A percentile compares a stretch with the other conserved stretches of the same genome.
Evolutionary conservation across 2,329 filamentous ascomycete species (phyloP).

Genomic region (Pyricularia sp.): DNA sequence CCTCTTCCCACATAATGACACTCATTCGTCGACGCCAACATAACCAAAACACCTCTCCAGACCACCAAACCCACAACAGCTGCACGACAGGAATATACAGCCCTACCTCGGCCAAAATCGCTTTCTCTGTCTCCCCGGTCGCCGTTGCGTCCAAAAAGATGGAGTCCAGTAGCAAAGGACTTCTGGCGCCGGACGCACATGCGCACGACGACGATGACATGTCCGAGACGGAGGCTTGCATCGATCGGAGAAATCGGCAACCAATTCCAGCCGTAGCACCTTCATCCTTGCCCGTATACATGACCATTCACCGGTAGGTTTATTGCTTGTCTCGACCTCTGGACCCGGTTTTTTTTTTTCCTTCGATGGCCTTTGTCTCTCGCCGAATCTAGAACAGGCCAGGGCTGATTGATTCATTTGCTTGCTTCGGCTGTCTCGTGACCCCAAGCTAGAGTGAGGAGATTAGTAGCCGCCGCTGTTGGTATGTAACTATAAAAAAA

Average conservation of each 20-base stretch:
- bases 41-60: background rate
- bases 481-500: background rate
- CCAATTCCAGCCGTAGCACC: background rate
- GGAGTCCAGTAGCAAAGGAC: background rate
- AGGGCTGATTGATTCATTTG: background rate
- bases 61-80: background rate
- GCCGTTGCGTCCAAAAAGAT: background rate
- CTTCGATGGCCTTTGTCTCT: background rate
- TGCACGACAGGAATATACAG: background rate
- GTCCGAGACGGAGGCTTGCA: slow-evolving; percentile 4
- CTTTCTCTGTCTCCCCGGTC: background rate
- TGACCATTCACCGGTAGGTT: slow-evolving; percentile 5
- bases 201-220: background rate
- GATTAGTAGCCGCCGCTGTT: slow-evolving; percentile 2
- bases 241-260: background rate
- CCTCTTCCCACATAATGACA: background rate
- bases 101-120: background rate
- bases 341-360: background rate
- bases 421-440: background rate
- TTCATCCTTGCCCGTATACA: slow-evolving; percentile 3
- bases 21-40: background rate
- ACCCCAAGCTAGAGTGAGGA: background rate
- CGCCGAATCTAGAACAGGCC: background rate
- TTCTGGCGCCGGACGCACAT: background rate
- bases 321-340: background rate